Conservation (phyloP, 371 early-diverging fungal genomes). For the Rhizopus delemar region DNA sequence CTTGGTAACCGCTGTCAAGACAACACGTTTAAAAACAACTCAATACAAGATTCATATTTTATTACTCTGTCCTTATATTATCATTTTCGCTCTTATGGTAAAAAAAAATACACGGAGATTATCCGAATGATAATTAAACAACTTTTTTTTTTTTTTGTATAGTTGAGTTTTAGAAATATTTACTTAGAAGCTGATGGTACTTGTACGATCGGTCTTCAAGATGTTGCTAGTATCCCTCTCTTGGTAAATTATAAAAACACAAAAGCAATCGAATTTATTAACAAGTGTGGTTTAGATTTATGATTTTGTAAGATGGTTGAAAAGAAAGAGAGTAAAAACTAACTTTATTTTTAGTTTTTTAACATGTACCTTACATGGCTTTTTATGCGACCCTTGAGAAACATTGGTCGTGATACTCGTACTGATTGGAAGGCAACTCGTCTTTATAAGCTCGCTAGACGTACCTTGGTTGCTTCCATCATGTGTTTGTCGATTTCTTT, state of each 20-base stretch:
- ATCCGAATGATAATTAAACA: not conserved
- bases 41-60: constrained; percentile 51
- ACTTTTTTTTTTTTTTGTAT: not conserved
- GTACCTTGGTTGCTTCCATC: constrained; percentile 52
- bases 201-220: constrained; percentile 54
- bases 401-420: constrained; percentile 33
- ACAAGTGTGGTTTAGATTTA: constrained; percentile 20
- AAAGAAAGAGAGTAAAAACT: not conserved
- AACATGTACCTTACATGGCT: constrained; percentile 40
- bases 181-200: constrained; percentile 41
- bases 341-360: constrained; percentile 19
- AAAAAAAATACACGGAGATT: not conserved
- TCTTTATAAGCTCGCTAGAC: constrained; percentile 49
- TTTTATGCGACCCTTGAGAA: constrained; percentile 46
- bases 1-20: constrained; percentile 49
- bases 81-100: constrained; percentile 53
- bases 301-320: constrained; percentile 36
- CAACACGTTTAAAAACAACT: constrained; percentile 38
- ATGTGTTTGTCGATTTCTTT: constrained; percentile 51
- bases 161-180: constrained; percentile 50
- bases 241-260: constrained; percentile 25
- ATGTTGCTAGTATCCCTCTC: constrained; percentile 50
- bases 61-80: constrained; percentile 48
- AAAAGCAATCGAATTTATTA: too few species aligned
- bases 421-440: constrained; percentile 49